A percentile compares a stretch with the other conserved stretches of the same genome.
Conservation (phyloP, 371 early-diverging fungal species). For the Entomophthora muscae region DNA sequence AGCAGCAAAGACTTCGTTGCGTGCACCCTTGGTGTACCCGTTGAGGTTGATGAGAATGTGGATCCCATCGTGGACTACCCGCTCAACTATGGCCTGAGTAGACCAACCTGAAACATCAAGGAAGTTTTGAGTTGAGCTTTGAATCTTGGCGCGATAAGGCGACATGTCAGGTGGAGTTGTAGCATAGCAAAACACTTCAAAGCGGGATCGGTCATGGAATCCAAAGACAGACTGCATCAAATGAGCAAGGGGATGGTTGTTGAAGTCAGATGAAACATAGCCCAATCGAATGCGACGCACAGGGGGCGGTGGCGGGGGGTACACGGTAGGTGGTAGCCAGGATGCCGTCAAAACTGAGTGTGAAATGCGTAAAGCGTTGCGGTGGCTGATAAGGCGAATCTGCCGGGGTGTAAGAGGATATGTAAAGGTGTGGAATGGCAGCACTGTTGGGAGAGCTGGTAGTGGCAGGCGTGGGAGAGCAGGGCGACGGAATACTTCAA, state of each 20-base stretch:
- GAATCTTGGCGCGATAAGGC: slow-evolving; percentile 66
- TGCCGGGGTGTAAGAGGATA: slow-evolving; percentile 67
- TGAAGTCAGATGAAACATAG: slow-evolving; percentile 83
- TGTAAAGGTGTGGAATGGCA: slow-evolving; percentile 89
- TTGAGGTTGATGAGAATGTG: slow-evolving; percentile 80
- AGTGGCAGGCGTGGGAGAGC: slow-evolving; percentile 33
- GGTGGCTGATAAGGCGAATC: slow-evolving; percentile 69
- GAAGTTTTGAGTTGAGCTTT: slow-evolving; percentile 24
- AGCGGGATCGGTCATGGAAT: slow-evolving; percentile 52
- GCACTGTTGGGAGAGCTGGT: slow-evolving; percentile 63
- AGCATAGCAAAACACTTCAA: slow-evolving; percentile 63
- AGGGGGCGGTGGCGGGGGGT: slow-evolving; percentile 61
- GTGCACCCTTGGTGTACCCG: slow-evolving; percentile 86
- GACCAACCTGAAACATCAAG: slow-evolving; percentile 58
- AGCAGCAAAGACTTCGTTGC: slow-evolving; percentile 86
- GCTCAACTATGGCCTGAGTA: slow-evolving; percentile 57
- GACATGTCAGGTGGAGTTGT: slow-evolving; percentile 63
- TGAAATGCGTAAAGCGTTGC: slow-evolving; percentile 65
- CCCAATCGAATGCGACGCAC: slow-evolving; percentile 47
- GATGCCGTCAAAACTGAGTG: slow-evolving; percentile 40
- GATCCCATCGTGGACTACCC: slow-evolving; percentile 51
- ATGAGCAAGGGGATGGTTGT: slow-evolving; percentile 81
- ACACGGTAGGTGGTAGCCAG: slow-evolving; percentile 49
- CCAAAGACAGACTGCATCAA: slow-evolving; percentile 90
- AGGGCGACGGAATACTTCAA: slow-evolving; percentile 33